Conservation (phyloP, 2,329 filamentous ascomycete species). For the Shiraia bambusicola region DNA sequence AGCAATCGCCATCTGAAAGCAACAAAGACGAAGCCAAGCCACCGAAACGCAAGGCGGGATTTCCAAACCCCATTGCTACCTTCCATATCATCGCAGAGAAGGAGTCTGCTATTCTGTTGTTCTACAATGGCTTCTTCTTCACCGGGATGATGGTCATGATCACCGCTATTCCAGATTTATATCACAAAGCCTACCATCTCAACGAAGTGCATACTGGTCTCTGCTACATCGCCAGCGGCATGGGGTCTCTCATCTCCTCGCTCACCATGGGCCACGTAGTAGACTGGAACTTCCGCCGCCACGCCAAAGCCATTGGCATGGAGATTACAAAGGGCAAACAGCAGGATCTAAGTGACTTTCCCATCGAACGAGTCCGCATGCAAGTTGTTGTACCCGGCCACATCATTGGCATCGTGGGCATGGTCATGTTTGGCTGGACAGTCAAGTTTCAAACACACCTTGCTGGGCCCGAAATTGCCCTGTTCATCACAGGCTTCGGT, state of each 20-base stretch:
- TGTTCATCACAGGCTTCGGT: slow-evolving; percentile 56
- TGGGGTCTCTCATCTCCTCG: slow-evolving; percentile 28
- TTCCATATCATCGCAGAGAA: slow-evolving; percentile 34
- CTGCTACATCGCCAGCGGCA: slow-evolving; percentile 35
- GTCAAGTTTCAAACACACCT: slow-evolving; percentile 41
- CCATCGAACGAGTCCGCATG: slow-evolving; percentile 51
- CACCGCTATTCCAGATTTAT: slow-evolving; percentile 29
- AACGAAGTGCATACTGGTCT: slow-evolving; percentile 34
- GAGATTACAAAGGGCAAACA: slow-evolving; percentile 61
- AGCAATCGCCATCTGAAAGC: neutral
- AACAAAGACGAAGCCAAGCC: neutral
- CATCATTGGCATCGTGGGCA: slow-evolving; percentile 31
- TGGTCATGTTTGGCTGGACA: slow-evolving; percentile 49
- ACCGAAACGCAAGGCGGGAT: slow-evolving; percentile 20
- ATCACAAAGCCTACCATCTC: slow-evolving; percentile 29
- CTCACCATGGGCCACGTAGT: slow-evolving; percentile 48
- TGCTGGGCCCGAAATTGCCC: slow-evolving; percentile 48
- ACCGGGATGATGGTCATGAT: slow-evolving; percentile 36
- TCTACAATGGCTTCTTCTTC: slow-evolving; percentile 40
- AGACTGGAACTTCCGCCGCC: slow-evolving; percentile 72
- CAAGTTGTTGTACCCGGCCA: slow-evolving; percentile 45
- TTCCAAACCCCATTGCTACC: slow-evolving; percentile 31
- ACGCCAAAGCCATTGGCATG: slow-evolving; percentile 63
- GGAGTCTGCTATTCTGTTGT: slow-evolving; percentile 33
- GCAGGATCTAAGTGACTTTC: slow-evolving; percentile 54